phyloP scores from a whole-genome alignment of 2,329 filamentous ascomycete species.

The Leptosphaerulina australis region DNA sequence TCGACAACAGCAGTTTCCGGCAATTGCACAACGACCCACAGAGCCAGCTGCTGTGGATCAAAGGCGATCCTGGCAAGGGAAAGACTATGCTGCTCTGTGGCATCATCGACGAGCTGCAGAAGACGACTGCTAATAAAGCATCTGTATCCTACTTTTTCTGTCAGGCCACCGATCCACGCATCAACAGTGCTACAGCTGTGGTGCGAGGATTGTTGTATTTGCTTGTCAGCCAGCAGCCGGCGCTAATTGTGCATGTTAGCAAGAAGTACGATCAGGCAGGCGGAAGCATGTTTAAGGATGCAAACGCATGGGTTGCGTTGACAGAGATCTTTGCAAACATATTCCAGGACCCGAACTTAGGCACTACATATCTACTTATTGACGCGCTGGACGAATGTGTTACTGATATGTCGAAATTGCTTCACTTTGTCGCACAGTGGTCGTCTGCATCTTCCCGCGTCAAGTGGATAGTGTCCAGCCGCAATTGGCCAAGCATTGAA shows the following conservation, averaged over 20 bases:
- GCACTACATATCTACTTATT: constrained; percentile 17
- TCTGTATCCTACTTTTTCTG: constrained; percentile 45
- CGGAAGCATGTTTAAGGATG: constrained; percentile 15
- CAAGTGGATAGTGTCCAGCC: constrained; percentile 19
- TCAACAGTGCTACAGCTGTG: constrained; percentile 48
- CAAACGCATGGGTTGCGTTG: constrained; percentile 21
- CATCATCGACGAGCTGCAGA: constrained; percentile 40
- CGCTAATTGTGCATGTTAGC: constrained; percentile 11
- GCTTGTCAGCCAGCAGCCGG: constrained; percentile 40
- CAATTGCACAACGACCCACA: constrained; percentile 32
- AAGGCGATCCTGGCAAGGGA: too few relatives aligned
- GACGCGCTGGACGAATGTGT: constrained; percentile 25
- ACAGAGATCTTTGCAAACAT: constrained; percentile 49
- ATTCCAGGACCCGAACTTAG: constrained; percentile 41
- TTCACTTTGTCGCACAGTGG: constrained; percentile 3
- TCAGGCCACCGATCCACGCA: too few relatives aligned
- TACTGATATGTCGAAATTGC: constrained; percentile 10
- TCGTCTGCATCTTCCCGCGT: constrained; percentile 4
- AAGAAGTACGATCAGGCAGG: constrained; percentile 13
- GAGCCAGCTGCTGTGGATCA: constrained; percentile 46
- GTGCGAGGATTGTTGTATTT: constrained; percentile 54
- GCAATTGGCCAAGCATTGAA: constrained; percentile 8
- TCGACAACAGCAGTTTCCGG: constrained; percentile 30
- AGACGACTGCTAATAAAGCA: constrained; percentile 18
- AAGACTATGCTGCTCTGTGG: constrained; percentile 49